phyloP scores from a whole-genome alignment of 805 yeast genomes.

The Hanseniaspora lindneri region DNA sequence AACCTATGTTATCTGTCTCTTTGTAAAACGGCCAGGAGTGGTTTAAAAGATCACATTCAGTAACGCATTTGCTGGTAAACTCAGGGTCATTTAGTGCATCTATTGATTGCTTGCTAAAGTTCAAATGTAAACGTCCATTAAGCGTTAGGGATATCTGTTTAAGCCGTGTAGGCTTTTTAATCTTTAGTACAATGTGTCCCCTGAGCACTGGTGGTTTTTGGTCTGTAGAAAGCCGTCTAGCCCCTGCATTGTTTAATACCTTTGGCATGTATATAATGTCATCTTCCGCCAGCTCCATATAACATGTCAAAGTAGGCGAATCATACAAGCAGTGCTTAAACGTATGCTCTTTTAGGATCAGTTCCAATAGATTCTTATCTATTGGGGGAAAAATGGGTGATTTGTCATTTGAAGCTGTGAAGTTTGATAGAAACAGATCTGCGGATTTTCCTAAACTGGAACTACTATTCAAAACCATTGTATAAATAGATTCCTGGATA shows the following conservation, averaged over 20 bases:
- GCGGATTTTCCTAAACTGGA: neutral
- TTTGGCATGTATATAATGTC: conserved; percentile 12
- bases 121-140: conserved; percentile 72
- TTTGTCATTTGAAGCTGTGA: neutral
- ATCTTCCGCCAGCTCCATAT: conserved; percentile 11
- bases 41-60: conserved; percentile 50
- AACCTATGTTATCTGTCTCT: conserved; percentile 34
- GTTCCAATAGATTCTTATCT: conserved; percentile 4
- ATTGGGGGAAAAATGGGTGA: conserved; percentile 8
- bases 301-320: neutral
- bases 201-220: conserved; percentile 69
- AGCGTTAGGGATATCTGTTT: conserved; percentile 51
- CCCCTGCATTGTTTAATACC: neutral
- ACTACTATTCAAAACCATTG: too few relatives aligned
- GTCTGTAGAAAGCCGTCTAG: neutral
- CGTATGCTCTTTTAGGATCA: conserved; percentile 7
- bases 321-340: conserved; percentile 10
- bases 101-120: conserved; percentile 94
- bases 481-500: too few relatives aligned
- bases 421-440: neutral
- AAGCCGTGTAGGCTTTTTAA: conserved; percentile 59
- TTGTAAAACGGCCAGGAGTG: conserved; percentile 89
- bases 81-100: conserved; percentile 28
- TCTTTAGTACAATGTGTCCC: conserved; percentile 62
- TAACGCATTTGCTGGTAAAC: conserved; percentile 38